Evolutionary conservation across 2,329 filamentous ascomycete genomes (phyloP).

Genomic region (Orbilia quercus): DNA sequence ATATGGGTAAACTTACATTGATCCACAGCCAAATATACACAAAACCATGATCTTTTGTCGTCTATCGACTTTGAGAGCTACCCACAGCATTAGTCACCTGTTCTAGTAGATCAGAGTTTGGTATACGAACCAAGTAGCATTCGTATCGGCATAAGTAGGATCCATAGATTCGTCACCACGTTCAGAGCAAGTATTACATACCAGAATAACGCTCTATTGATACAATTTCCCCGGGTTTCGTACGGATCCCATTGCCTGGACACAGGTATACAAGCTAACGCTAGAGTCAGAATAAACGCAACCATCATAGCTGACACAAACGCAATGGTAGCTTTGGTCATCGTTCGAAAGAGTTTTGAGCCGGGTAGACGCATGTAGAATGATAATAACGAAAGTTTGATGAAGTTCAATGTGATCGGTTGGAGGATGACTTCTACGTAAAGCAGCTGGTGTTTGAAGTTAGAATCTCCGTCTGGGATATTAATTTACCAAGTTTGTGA

Average conservation of each 20-base stretch:
- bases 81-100: not conserved
- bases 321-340: conserved; percentile 61
- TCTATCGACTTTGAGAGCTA: conserved; percentile 35
- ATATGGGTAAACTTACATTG: conserved; percentile 20
- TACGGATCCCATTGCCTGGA: conserved; percentile 61
- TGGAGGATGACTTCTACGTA: conserved; percentile 49
- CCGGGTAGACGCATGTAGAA: conserved; percentile 63
- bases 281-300: conserved; percentile 62
- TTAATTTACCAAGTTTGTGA: not conserved
- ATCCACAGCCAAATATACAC: conserved; percentile 45
- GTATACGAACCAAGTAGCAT: conserved; percentile 48
- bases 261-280: conserved; percentile 64
- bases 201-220: conserved; percentile 49
- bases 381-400: conserved; percentile 65
- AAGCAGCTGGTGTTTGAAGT: conserved; percentile 25
- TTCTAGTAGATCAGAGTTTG: too few relatives aligned
- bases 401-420: conserved; percentile 60
- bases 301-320: conserved; percentile 61
- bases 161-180: conserved; percentile 51
- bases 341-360: conserved; percentile 61
- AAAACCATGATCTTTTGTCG: conserved; percentile 44
- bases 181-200: conserved; percentile 43
- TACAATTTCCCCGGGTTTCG: conserved; percentile 34
- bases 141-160: conserved; percentile 36
- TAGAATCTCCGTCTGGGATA: not conserved